These are phyloP conservation scores for Aphanomyces astaci DNA, from an alignment of 352 stramenopile species.

Conservation along the genomic window DNA sequence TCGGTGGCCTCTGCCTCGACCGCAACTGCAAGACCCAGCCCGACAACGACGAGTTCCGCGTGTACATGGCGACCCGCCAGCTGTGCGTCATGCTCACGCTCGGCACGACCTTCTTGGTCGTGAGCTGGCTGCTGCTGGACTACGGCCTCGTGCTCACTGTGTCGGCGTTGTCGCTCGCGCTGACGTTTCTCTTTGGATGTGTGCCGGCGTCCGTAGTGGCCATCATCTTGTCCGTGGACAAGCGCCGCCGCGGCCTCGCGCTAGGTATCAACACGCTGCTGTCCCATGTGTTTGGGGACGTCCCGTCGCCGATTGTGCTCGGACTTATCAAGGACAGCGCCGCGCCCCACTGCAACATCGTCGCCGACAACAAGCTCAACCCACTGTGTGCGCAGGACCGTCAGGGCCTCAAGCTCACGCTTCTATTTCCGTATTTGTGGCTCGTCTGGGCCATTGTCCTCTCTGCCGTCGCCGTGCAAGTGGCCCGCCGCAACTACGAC, in stretches of 20 bases:
- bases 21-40: slow-evolving; percentile 34
- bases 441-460: slow-evolving; percentile 60
- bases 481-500: not conserved
- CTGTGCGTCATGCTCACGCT: slow-evolving; percentile 59
- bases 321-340: slow-evolving; percentile 89
- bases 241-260: slow-evolving; percentile 85
- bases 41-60: slow-evolving; percentile 35
- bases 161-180: slow-evolving; percentile 48
- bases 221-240: slow-evolving; percentile 86
- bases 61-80: slow-evolving; percentile 46
- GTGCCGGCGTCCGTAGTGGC: slow-evolving; percentile 72
- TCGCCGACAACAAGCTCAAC: slow-evolving; percentile 58
- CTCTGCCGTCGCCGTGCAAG: not conserved
- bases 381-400: slow-evolving; percentile 52
- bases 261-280: slow-evolving; percentile 87
- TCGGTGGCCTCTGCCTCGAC: slow-evolving; percentile 78
- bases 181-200: slow-evolving; percentile 31
- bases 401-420: slow-evolving; percentile 53
- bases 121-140: slow-evolving; percentile 50
- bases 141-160: slow-evolving; percentile 49
- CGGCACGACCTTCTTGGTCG: slow-evolving; percentile 31
- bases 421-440: slow-evolving; percentile 73
- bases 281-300: slow-evolving; percentile 90
- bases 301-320: slow-evolving; percentile 89
- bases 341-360: slow-evolving; percentile 76